Conservation (phyloP, 2,329 filamentous ascomycete species). For the Tolypocladium nubicola region DNA sequence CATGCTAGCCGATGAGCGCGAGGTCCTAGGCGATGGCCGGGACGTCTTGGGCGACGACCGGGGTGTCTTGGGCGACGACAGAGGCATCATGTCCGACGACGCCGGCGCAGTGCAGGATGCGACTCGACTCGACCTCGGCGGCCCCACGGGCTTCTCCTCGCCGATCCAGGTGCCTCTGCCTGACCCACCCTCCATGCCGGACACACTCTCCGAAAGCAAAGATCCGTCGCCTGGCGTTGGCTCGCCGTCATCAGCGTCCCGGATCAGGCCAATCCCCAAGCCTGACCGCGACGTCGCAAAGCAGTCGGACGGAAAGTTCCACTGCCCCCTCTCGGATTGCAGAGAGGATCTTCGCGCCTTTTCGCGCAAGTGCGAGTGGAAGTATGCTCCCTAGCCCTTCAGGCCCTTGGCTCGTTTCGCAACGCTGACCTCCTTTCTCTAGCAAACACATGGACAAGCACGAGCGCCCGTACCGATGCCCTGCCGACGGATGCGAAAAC, state of each 20-base stretch:
- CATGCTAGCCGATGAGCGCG: constrained; percentile 23
- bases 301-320: constrained; percentile 64
- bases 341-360: constrained; percentile 55
- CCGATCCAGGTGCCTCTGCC: constrained; percentile 20
- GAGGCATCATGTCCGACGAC: constrained; percentile 26
- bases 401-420: too few species aligned
- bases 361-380: constrained; percentile 84
- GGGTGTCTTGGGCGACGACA: constrained; percentile 22
- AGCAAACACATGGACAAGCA: constrained; percentile 99
- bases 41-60: constrained; percentile 23
- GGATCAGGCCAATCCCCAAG: constrained; percentile 46
- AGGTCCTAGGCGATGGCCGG: constrained; percentile 14
- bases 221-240: constrained; percentile 19
- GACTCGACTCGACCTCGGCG: constrained; percentile 26
- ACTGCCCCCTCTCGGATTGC: constrained; percentile 64
- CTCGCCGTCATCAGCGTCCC: constrained; percentile 21
- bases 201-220: constrained; percentile 22
- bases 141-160: constrained; percentile 20
- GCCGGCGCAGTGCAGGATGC: constrained; percentile 25
- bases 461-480: constrained; percentile 84
- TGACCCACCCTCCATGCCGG: constrained; percentile 18
- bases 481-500: constrained; percentile 75
- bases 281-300: constrained; percentile 46
- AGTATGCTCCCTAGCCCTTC: constrained; percentile 45
- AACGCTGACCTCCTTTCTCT: background rate